Conservation (phyloP, 176 grass and related monocot species). For the Carex parvula region DNA sequence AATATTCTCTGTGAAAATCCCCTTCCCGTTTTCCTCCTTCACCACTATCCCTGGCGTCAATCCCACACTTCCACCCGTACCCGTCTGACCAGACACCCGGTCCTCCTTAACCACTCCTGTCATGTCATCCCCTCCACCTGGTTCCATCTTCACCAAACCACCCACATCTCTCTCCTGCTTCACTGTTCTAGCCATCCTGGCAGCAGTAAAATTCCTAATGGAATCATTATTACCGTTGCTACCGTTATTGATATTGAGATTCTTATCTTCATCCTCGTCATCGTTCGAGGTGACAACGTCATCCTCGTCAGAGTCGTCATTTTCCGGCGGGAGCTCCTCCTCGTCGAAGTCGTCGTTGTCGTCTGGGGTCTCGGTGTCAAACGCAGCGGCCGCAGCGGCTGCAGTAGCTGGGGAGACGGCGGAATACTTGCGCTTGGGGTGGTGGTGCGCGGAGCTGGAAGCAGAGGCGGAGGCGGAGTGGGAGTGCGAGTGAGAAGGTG, state of each 20-base stretch:
- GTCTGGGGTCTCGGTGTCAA: conserved; percentile 33
- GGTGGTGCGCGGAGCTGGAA: conserved; percentile 63
- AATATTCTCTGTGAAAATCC: conserved; percentile 86
- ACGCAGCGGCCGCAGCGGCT: conserved; percentile 34
- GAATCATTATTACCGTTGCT: conserved; percentile 34
- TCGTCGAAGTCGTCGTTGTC: conserved; percentile 49
- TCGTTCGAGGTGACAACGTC: conserved; percentile 43
- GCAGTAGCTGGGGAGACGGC: conserved; percentile 23
- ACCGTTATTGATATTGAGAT: conserved; percentile 17
- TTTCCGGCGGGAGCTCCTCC: conserved; percentile 14
- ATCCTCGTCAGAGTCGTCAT: conserved; percentile 19
- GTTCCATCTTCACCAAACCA: conserved; percentile 26
- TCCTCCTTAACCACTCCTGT: conserved; percentile 37
- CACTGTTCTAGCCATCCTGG: conserved; percentile 38
- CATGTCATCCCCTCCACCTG: conserved; percentile 8
- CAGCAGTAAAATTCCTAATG: conserved; percentile 42
- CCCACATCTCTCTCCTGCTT: conserved; percentile 35
- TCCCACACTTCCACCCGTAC: background rate
- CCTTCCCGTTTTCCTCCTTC: conserved; percentile 57
- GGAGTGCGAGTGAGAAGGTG: conserved; percentile 52
- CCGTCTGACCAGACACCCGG: conserved; percentile 20
- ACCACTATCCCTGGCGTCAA: conserved; percentile 34
- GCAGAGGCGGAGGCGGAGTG: conserved; percentile 80
- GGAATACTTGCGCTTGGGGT: conserved; percentile 93
- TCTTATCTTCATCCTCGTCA: conserved; percentile 45